Percentiles rank a stretch among this genome's conserved stretches.
These are phyloP conservation scores for Prunus mume DNA, from an alignment of 306 rosid species.

Conservation along the genomic window DNA sequence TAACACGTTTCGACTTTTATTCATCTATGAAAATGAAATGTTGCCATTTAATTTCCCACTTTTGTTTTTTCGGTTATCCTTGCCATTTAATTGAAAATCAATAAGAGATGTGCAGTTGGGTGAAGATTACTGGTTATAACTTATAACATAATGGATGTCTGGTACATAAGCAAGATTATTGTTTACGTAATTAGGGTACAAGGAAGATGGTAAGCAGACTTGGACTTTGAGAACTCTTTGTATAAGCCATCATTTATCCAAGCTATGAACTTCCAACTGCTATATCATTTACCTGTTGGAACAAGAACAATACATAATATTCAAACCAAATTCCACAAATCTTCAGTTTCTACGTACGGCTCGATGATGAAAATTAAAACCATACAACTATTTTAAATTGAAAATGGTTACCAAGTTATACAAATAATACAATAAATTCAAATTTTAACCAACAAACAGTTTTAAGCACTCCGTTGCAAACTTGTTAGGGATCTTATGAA, in stretches of 20 bases:
- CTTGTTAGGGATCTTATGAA: not conserved
- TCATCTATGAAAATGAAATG: too few species aligned
- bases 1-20: too few species aligned
- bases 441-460: not conserved
- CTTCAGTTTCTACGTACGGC: not conserved
- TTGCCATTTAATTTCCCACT: too few species aligned
- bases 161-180: not conserved
- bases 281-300: conserved; percentile 9
- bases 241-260: not conserved
- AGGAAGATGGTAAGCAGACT: not conserved
- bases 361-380: not conserved
- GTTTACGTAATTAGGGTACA: not conserved
- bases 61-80: too few species aligned
- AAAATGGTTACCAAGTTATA: not conserved
- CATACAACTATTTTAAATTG: not conserved
- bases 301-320: not conserved
- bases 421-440: too few species aligned
- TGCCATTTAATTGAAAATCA: too few species aligned
- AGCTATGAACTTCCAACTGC: not conserved
- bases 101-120: too few species aligned
- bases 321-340: not conserved
- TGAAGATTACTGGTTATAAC: too few species aligned
- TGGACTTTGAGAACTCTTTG: not conserved
- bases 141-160: not conserved
- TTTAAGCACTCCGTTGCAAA: not conserved